phyloP scores from a whole-genome alignment of 1,284 basidiomycete species.

The Cutaneotrichosporon daszewskae region DNA sequence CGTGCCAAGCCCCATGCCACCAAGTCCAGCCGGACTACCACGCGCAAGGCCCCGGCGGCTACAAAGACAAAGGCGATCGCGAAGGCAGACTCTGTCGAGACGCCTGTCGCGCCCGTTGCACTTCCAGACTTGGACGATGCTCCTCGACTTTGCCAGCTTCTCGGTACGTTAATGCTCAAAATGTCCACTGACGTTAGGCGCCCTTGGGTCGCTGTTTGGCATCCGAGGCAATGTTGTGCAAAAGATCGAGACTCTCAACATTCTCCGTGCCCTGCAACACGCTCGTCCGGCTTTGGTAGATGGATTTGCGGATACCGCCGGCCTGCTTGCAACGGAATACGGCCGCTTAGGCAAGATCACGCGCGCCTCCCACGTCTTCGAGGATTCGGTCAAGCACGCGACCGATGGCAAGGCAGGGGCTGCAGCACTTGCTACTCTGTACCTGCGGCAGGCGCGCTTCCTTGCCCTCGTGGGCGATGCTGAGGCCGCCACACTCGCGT shows the following conservation, averaged over 20 bases:
- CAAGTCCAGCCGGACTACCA: neutral
- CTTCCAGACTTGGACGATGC: constrained; percentile 55
- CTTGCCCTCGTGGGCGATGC: constrained; percentile 60
- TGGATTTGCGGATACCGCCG: too few species aligned
- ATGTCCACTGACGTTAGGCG: constrained; percentile 52
- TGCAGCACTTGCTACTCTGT: constrained; percentile 51
- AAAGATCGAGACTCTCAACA: constrained; percentile 50
- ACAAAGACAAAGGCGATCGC: neutral
- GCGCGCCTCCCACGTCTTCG: constrained; percentile 61
- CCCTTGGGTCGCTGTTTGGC: constrained; percentile 62
- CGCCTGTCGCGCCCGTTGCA: neutral
- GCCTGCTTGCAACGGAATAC: constrained; percentile 70
- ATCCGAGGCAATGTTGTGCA: constrained; percentile 53
- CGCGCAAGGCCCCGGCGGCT: neutral
- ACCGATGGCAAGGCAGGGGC: constrained; percentile 17
- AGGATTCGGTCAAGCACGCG: constrained; percentile 53
- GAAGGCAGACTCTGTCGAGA: neutral
- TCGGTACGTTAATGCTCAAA: neutral
- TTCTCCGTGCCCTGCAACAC: constrained; percentile 56
- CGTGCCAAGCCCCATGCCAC: neutral
- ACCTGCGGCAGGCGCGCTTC: constrained; percentile 62
- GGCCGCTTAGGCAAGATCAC: constrained; percentile 65
- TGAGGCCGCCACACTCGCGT: constrained; percentile 50
- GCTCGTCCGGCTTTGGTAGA: too few species aligned
- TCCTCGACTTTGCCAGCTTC: constrained; percentile 50